Evolutionary conservation across 306 rosid species (phyloP), one percentile per base, ranked within the genome.

Genomic region (Mimosa bimucronata): DNA sequence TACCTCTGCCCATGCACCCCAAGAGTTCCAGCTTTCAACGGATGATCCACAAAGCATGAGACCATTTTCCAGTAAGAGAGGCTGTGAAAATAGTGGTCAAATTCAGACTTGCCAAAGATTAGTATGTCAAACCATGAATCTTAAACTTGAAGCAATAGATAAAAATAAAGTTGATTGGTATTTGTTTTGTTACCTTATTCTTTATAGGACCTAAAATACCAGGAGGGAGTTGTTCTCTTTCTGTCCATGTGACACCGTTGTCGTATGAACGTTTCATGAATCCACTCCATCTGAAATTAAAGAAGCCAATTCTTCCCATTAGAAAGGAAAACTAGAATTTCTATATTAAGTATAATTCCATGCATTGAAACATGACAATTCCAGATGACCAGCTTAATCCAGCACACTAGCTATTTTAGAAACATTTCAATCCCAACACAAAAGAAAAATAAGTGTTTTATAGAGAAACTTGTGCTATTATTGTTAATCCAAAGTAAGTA

Each of bases 1-100:
- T 73, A 94, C 97, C 97, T 94, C 98, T 68, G 94, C 83, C 98
- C 98, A 94, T 74, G 98, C 85, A 18, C 98, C 98, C 98, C 98
- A 92, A 40, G 98, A 94, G 81, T 92, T 92, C 97, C 97, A 94
- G 83, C 97, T 94, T 87, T 94, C 97, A 38, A 94, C 97, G 0
- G 98, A 94, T 29, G 98, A 94, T 83, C 98, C 98, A 80, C 97
- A 92, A 44, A 94, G 81, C 82, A 94, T 75, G 79, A 57, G 83
- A 81, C 97, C 97, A 89, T 92, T 90, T 82, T 91, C 94, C 83
- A 92, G 88, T 85, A 94, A 81, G 84, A 92, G 86, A 50, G 98
- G 97, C 98, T 94, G 89, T 76, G 60, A 52, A 40, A 82, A 58
- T 53, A 70, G 61, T 45, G 50, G 64, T 16, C 42, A 66, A 67